Evolutionary conservation across 208 protist species (phyloP).

Genomic region (Porcisia hertigi): DNA sequence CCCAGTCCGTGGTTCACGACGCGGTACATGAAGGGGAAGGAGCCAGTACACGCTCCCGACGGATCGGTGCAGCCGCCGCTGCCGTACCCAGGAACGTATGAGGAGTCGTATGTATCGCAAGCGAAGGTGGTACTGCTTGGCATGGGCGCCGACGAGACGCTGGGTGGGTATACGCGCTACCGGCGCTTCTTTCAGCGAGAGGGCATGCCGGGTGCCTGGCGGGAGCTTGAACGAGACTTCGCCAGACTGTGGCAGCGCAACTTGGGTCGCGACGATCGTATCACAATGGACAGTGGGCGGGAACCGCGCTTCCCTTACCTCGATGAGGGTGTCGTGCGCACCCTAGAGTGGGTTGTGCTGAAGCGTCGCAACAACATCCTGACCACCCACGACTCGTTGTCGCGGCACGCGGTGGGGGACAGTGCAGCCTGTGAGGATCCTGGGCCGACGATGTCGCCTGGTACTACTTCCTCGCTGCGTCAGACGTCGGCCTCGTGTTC

Average conservation of each 20-base stretch:
- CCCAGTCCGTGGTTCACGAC: constrained; percentile 69
- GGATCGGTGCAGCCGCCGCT: constrained; percentile 4
- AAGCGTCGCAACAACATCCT: constrained; percentile 42
- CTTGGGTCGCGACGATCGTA: constrained; percentile 94
- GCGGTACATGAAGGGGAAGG: constrained; percentile 27
- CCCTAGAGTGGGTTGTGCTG: constrained; percentile 69
- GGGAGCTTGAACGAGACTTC: constrained; percentile 91
- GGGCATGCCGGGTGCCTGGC: constrained; percentile 53
- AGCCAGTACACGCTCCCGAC: background rate
- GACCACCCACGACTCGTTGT: background rate
- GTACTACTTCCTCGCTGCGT: background rate
- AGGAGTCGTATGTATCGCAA: constrained; percentile 41
- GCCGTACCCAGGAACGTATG: constrained; percentile 38
- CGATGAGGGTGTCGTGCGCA: constrained; percentile 89
- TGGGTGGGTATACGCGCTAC: constrained; percentile 95
- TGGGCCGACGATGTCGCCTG: background rate
- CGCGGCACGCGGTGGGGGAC: background rate
- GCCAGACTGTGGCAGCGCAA: constrained; percentile 94
- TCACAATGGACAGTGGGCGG: constrained; percentile 90
- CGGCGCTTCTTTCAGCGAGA: constrained; percentile 77
- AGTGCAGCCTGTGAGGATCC: background rate
- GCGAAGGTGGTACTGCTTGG: constrained; percentile 92
- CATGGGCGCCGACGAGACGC: constrained; percentile 96
- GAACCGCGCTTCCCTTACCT: constrained; percentile 95
- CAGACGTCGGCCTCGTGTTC: background rate